phyloP scores from a whole-genome alignment of 75 land plant genomes.

The Pinus taeda region DNA sequence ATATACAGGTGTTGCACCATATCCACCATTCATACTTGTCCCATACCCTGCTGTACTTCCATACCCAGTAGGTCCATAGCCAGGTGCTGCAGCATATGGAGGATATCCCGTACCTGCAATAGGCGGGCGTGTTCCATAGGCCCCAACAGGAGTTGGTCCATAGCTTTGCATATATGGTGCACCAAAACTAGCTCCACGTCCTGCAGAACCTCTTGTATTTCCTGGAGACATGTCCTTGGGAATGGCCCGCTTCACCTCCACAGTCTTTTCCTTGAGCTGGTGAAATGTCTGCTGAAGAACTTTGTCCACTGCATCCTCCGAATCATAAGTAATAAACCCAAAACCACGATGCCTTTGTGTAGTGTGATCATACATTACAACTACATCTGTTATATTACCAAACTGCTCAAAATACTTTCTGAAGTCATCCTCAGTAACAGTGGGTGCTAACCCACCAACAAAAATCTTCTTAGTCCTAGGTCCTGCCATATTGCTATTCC shows the following conservation, averaged over 20 bases:
- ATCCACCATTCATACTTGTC: slow-evolving; percentile 8
- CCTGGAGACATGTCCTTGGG: slow-evolving; percentile 62
- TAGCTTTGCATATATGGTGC: slow-evolving; percentile 11
- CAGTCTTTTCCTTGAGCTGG: slow-evolving; percentile 94
- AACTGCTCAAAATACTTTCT: slow-evolving; percentile 61
- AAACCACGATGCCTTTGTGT: slow-evolving; percentile 61
- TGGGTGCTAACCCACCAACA: slow-evolving; percentile 55
- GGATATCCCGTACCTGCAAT: slow-evolving; percentile 37
- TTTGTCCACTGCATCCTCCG: slow-evolving; percentile 93
- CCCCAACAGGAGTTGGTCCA: slow-evolving; percentile 35
- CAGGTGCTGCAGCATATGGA: slow-evolving; percentile 37
- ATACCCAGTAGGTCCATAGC: slow-evolving; percentile 14
- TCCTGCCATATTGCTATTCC: slow-evolving; percentile 26
- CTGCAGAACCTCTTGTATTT: slow-evolving; percentile 12
- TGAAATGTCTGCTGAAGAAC: slow-evolving; percentile 84
- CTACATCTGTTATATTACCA: slow-evolving; percentile 52
- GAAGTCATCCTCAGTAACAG: slow-evolving; percentile 54
- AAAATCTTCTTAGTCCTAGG: slow-evolving; percentile 36
- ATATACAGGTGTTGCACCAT: not conserved
- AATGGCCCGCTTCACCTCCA: slow-evolving; percentile 95
- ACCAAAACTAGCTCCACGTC: slow-evolving; percentile 10
- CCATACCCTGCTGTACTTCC: slow-evolving; percentile 9
- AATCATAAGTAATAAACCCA: slow-evolving; percentile 83
- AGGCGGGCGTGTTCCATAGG: slow-evolving; percentile 53
- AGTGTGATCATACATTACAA: slow-evolving; percentile 61